Conservation (phyloP, 495 filamentous ascomycete species). For the Talaromyces proteolyticus region DNA sequence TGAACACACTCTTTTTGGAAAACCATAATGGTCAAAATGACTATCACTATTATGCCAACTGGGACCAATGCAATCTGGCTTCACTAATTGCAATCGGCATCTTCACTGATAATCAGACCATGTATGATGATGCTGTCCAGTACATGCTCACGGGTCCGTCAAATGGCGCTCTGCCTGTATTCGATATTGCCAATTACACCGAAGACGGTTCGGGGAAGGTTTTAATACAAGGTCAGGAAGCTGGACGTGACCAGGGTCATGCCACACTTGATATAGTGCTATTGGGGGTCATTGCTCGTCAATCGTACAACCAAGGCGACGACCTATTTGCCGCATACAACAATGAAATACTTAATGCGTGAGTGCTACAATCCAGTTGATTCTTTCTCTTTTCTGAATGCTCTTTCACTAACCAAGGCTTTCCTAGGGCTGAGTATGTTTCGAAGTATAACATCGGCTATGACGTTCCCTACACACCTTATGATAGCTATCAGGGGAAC, state of each 20-base stretch:
- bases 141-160: conserved; percentile 32
- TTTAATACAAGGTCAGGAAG: conserved; percentile 34
- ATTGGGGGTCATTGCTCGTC: conserved; percentile 31
- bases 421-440: conserved; percentile 29
- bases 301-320: conserved; percentile 34
- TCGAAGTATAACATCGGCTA: conserved; percentile 36
- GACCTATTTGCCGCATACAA: conserved; percentile 27
- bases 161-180: conserved; percentile 30
- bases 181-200: conserved; percentile 11
- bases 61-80: conserved; percentile 40
- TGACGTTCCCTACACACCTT: conserved; percentile 35
- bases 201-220: conserved; percentile 13
- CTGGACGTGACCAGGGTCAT: conserved; percentile 40
- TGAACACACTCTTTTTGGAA: conserved; percentile 17
- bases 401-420: not conserved
- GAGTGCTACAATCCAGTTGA: conserved; percentile 7
- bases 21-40: conserved; percentile 24
- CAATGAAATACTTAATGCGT: conserved; percentile 31
- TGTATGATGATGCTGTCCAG: conserved; percentile 23
- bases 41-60: conserved; percentile 38
- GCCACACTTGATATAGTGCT: conserved; percentile 28
- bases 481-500: conserved; percentile 26
- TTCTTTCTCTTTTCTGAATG: too few species aligned
- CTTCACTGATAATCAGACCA: conserved; percentile 32
- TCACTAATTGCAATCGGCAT: conserved; percentile 31